Percentiles rank a stretch among this genome's conserved stretches.
Conservation (phyloP, 2,329 filamentous ascomycete species). For the Acephala macrosclerotiorum region DNA sequence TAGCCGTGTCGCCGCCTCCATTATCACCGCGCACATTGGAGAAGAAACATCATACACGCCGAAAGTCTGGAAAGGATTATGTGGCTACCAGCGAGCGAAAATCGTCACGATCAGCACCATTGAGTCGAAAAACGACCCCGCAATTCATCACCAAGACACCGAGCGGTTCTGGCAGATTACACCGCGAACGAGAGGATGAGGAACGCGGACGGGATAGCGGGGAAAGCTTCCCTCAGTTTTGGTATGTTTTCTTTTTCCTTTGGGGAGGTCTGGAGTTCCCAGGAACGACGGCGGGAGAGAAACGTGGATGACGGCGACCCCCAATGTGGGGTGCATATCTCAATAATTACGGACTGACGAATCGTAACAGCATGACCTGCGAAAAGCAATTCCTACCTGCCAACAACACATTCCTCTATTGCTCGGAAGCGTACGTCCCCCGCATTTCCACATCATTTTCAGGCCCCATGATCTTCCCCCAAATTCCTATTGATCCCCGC, state of each 20-base stretch:
- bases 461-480: neutral
- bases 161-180: slow-evolving; percentile 16
- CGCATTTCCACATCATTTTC: slow-evolving; percentile 17
- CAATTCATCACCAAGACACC: slow-evolving; percentile 31
- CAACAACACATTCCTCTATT: slow-evolving; percentile 66
- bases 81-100: slow-evolving; percentile 35
- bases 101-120: slow-evolving; percentile 30
- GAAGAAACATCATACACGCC: slow-evolving; percentile 34
- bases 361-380: slow-evolving; percentile 64
- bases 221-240: slow-evolving; percentile 71
- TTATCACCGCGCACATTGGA: slow-evolving; percentile 35
- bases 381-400: slow-evolving; percentile 70
- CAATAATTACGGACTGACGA: slow-evolving; percentile 34
- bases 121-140: slow-evolving; percentile 33
- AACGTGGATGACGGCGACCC: slow-evolving; percentile 16
- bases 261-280: slow-evolving; percentile 14
- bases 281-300: too few relatives aligned
- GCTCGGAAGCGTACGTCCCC: slow-evolving; percentile 65
- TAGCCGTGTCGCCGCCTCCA: slow-evolving; percentile 31
- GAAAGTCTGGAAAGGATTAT: slow-evolving; percentile 40
- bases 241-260: slow-evolving; percentile 54
- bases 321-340: slow-evolving; percentile 37
- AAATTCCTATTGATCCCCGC: slow-evolving; percentile 1
- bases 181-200: slow-evolving; percentile 35
- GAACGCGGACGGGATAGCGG: slow-evolving; percentile 53